Evolutionary conservation across 306 rosid genomes (phyloP).

Genomic region (Lithocarpus polystachyus): DNA sequence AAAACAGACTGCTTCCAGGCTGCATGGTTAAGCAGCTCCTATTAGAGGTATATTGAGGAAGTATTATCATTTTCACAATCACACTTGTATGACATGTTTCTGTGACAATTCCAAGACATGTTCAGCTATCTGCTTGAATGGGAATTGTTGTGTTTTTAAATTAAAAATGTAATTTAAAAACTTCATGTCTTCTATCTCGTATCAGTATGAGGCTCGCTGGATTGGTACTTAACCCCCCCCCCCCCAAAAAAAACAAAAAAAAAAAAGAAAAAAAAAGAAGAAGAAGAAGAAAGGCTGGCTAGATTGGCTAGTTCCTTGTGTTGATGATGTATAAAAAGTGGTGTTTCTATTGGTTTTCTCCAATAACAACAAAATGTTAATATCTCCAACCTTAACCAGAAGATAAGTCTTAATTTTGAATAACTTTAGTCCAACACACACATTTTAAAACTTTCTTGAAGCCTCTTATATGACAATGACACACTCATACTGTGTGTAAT

Average conservation of each 20-base stretch:
- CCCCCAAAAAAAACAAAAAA: not conserved
- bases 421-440: too few species aligned
- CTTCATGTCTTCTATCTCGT: not conserved
- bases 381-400: too few species aligned
- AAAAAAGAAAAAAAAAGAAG: not conserved
- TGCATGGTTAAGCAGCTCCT: slow-evolving; percentile 33
- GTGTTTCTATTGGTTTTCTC: not conserved
- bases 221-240: not conserved
- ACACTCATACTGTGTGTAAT: too few species aligned
- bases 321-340: not conserved
- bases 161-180: not conserved
- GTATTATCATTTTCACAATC: not conserved
- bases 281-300: not conserved
- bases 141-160: not conserved
- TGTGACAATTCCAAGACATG: not conserved
- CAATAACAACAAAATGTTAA: not conserved
- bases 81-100: not conserved
- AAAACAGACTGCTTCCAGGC: slow-evolving; percentile 38
- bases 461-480: too few species aligned
- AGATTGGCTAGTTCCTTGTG: not conserved
- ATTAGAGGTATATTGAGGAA: slow-evolving; percentile 39
- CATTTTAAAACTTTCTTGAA: too few species aligned
- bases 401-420: too few species aligned
- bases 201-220: not conserved
- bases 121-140: not conserved